Conservation (phyloP, 2,329 filamentous ascomycete genomes). For the Alternaria alternata region DNA sequence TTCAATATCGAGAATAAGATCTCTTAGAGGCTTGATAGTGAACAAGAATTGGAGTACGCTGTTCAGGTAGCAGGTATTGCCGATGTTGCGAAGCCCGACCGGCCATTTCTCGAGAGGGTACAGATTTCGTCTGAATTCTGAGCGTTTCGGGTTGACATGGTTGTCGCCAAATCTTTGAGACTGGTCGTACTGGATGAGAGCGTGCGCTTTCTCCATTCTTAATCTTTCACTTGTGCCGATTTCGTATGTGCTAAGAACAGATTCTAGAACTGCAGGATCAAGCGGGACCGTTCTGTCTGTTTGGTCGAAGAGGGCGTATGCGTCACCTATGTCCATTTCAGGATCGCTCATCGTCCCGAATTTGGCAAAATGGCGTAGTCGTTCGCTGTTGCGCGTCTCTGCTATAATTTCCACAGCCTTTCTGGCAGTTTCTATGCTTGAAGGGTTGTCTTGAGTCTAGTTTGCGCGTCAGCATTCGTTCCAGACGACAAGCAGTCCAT, state of each 20-base stretch:
- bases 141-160: constrained; percentile 15
- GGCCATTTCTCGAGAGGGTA: constrained; percentile 66
- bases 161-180: constrained; percentile 31
- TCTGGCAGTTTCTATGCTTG: constrained; percentile 58
- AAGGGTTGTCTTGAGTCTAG: constrained; percentile 61
- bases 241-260: constrained; percentile 42
- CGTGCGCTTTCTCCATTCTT: constrained; percentile 57
- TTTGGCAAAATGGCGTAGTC: constrained; percentile 61
- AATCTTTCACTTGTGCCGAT: constrained; percentile 57
- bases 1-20: constrained; percentile 81
- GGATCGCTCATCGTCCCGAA: constrained; percentile 59
- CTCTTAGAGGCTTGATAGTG: constrained; percentile 80
- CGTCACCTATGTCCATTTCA: constrained; percentile 61
- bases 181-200: constrained; percentile 53
- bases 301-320: constrained; percentile 55
- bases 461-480: constrained; percentile 15
- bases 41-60: constrained; percentile 96
- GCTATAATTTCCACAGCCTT: constrained; percentile 68
- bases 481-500: background rate
- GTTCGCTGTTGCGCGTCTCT: constrained; percentile 63
- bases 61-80: constrained; percentile 98
- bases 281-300: constrained; percentile 60
- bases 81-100: constrained; percentile 89
- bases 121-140: constrained; percentile 29
- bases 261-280: constrained; percentile 53